phyloP scores from a whole-genome alignment of 352 stramenopile genomes.

The Globisporangium yorkense region DNA sequence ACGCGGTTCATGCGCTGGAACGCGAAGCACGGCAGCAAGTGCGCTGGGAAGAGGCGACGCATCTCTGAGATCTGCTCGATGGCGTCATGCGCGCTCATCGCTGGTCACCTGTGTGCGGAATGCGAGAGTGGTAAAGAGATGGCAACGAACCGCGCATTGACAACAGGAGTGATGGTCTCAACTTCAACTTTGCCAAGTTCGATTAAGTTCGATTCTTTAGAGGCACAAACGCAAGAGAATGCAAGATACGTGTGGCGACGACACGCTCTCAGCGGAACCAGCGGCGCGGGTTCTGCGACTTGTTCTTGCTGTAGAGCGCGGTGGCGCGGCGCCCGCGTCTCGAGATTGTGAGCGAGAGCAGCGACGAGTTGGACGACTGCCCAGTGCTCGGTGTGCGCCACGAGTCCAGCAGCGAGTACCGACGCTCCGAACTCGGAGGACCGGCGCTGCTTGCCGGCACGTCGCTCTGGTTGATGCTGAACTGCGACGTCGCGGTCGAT shows the following conservation, averaged over 20 bases:
- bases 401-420: constrained; percentile 66
- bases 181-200: constrained; percentile 17
- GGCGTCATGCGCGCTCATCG: constrained; percentile 1
- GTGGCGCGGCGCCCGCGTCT: constrained; percentile 51
- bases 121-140: neutral
- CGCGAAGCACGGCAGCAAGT: constrained; percentile 34
- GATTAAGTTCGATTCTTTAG: neutral
- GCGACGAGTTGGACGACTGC: constrained; percentile 46
- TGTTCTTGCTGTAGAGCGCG: constrained; percentile 56
- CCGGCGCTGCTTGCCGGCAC: neutral
- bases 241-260: neutral
- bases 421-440: constrained; percentile 37
- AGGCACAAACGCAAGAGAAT: neutral
- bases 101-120: constrained; percentile 4
- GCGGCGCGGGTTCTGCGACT: constrained; percentile 44
- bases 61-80: constrained; percentile 8
- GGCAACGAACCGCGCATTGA: neutral
- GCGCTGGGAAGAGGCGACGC: constrained; percentile 25
- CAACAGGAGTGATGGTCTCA: constrained; percentile 48
- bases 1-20: constrained; percentile 37
- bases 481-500: constrained; percentile 4
- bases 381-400: constrained; percentile 57
- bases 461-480: constrained; percentile 1
- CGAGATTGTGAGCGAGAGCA: constrained; percentile 71
- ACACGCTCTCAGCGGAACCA: constrained; percentile 24